Evolutionary conservation across 257 asterid species (phyloP).

Genomic region (Ocimum tenuiflorum): DNA sequence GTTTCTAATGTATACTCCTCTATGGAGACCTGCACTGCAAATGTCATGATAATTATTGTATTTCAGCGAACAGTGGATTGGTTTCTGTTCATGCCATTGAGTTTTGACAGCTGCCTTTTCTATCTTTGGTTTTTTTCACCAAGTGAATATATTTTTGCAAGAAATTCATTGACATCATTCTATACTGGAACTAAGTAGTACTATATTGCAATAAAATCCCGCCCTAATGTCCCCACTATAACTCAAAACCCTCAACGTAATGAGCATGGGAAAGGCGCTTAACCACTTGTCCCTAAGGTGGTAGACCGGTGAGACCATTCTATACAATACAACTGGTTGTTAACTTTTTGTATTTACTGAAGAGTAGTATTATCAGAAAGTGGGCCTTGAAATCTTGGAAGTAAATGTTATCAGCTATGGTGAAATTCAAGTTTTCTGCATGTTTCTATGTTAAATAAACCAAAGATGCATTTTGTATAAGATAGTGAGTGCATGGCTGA

Average conservation of each 20-base stretch:
- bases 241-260: too few species aligned
- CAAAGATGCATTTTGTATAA: neutral
- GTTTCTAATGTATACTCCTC: neutral
- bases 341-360: neutral
- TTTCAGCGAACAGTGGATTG: neutral
- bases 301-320: too few species aligned
- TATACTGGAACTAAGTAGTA: too few species aligned
- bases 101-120: neutral
- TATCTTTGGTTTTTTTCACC: neutral
- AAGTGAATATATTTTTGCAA: neutral
- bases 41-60: neutral
- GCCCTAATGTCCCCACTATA: too few species aligned
- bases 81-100: neutral
- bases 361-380: neutral
- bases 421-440: neutral
- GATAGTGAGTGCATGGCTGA: neutral
- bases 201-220: too few species aligned
- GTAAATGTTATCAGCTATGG: neutral
- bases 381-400: neutral
- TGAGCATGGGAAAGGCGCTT: too few species aligned
- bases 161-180: neutral
- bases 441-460: neutral
- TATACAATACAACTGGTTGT: neutral
- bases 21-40: neutral
- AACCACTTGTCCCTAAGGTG: too few species aligned